Conservation (phyloP, 108 stramenopile genomes). For the Mediolabrus comicus region DNA sequence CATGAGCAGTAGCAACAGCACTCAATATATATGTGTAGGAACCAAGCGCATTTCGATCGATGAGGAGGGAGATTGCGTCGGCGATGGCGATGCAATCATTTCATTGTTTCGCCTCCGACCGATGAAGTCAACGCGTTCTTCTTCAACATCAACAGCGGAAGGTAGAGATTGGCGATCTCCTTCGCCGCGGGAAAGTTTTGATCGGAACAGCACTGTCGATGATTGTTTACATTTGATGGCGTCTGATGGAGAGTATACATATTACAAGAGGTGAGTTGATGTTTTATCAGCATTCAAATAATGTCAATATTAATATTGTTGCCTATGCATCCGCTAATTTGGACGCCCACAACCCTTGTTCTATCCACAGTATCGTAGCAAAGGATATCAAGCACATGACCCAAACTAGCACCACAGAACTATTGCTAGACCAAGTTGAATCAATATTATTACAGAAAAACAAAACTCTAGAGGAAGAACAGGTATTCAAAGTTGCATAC, state of each 20-base stretch:
- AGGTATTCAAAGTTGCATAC: slow-evolving; percentile 25
- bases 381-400: slow-evolving; percentile 35
- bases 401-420: slow-evolving; percentile 7
- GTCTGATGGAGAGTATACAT: slow-evolving; percentile 38
- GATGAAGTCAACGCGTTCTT: neutral
- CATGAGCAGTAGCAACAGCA: neutral
- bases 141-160: neutral
- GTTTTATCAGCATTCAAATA: too few relatives aligned
- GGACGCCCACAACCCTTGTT: neutral
- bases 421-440: slow-evolving; percentile 10
- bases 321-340: neutral
- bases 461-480: slow-evolving; percentile 2
- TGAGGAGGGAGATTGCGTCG: slow-evolving; percentile 11
- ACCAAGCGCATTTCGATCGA: slow-evolving; percentile 36
- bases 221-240: slow-evolving; percentile 29
- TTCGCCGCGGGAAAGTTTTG: neutral
- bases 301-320: too few relatives aligned
- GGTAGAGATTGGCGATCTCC: slow-evolving; percentile 5
- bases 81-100: slow-evolving; percentile 19
- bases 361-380: slow-evolving; percentile 6
- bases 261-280: slow-evolving; percentile 32
- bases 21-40: slow-evolving; percentile 5
- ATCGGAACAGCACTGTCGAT: slow-evolving; percentile 4
- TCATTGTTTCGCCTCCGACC: slow-evolving; percentile 10
- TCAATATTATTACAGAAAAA: slow-evolving; percentile 7